Evolutionary conservation across 1,139 yeast genomes (phyloP).

Genomic region (Keqinozyma sinolaborantium): DNA sequence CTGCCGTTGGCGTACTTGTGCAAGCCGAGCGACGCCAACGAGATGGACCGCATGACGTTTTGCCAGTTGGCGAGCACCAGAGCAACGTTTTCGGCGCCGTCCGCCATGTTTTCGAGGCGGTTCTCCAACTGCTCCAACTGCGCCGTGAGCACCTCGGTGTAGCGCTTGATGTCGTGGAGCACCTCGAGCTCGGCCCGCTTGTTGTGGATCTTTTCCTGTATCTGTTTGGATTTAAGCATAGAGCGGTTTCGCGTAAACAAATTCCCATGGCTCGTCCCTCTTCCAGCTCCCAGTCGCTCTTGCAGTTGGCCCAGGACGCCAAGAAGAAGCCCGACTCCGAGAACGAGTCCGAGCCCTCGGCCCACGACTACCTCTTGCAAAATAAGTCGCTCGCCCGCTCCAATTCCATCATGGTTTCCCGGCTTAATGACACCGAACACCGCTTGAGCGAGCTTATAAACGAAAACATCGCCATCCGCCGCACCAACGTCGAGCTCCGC

Average conservation of each 20-base stretch:
- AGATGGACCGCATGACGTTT: constrained; percentile 60
- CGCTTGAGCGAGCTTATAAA: constrained; percentile 42
- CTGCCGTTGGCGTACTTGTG: constrained; percentile 45
- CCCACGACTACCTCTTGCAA: constrained; percentile 31
- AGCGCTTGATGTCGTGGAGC: constrained; percentile 45
- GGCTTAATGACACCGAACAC: constrained; percentile 48
- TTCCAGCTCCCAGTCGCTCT: constrained; percentile 2
- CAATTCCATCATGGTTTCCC: constrained; percentile 48
- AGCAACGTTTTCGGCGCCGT: constrained; percentile 58
- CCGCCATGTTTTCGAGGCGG: constrained; percentile 48
- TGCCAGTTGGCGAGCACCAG: constrained; percentile 66
- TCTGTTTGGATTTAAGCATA: constrained; percentile 10
- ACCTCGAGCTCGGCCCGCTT: constrained; percentile 53
- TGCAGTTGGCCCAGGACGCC: constrained; percentile 3
- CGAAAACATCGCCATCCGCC: constrained; percentile 40
- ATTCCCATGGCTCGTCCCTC: constrained; percentile 5
- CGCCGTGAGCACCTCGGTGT: constrained; percentile 43
- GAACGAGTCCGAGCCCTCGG: constrained; percentile 1
- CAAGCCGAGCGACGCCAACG: constrained; percentile 63
- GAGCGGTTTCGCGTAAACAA: background rate
- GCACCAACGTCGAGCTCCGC: constrained; percentile 3
- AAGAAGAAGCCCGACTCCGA: background rate
- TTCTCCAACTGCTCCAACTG: constrained; percentile 48
- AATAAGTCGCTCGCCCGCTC: constrained; percentile 54
- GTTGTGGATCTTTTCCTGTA: constrained; percentile 35